These are phyloP conservation scores for Tympanopsis confertula DNA, from an alignment of 2,329 filamentous ascomycete genomes.

Conservation along the genomic window DNA sequence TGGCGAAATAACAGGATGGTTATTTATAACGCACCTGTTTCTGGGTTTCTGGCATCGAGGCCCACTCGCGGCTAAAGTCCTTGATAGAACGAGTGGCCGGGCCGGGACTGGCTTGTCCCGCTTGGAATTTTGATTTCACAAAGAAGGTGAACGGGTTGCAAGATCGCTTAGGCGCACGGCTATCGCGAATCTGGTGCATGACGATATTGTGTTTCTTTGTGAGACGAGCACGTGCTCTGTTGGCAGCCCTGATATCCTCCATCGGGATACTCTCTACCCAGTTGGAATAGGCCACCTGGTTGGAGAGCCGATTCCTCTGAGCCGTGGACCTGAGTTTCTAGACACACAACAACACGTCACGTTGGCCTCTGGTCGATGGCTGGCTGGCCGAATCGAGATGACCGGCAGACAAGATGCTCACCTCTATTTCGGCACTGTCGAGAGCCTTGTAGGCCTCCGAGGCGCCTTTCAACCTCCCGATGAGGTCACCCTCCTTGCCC, in stretches of 20 bases:
- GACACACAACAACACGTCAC: neutral
- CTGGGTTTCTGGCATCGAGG: neutral
- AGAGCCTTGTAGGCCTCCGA: constrained; percentile 24
- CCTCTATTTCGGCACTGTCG: constrained; percentile 27
- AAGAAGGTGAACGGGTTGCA: constrained; percentile 20
- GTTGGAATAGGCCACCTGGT: constrained; percentile 24
- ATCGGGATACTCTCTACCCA: constrained; percentile 34
- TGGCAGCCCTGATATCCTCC: constrained; percentile 29
- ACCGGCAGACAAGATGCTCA: constrained; percentile 14
- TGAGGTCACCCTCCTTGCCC: constrained; percentile 6
- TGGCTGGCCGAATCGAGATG: constrained; percentile 3
- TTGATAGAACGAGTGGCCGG: neutral
- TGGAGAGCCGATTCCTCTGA: constrained; percentile 26
- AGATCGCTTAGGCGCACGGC: constrained; percentile 31
- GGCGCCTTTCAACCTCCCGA: constrained; percentile 12
- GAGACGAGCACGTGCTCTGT: constrained; percentile 31
- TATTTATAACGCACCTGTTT: neutral
- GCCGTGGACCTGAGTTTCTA: constrained; percentile 23
- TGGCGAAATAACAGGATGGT: neutral
- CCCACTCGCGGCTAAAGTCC: neutral
- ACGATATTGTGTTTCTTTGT: constrained; percentile 17
- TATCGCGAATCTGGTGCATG: constrained; percentile 25
- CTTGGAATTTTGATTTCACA: constrained; percentile 19
- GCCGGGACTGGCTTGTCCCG: neutral
- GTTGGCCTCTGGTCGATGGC: neutral